Conservation (phyloP, 1,139 yeast genomes). For the Yamadazyma epiphylla region DNA sequence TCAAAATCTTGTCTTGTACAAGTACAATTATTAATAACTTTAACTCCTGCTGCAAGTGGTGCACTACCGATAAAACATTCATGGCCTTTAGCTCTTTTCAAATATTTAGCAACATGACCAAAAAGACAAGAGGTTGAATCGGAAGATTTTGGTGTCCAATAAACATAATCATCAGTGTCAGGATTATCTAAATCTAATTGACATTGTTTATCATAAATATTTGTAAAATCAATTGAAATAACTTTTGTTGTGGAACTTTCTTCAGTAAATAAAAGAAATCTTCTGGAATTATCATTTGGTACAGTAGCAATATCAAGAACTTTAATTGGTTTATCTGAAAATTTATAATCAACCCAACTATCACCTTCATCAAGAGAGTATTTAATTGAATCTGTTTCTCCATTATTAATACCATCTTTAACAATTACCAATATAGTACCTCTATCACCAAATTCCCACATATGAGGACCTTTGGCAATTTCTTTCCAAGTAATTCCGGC, state of each 20-base stretch:
- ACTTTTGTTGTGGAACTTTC: slow-evolving; percentile 16
- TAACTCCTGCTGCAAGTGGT: slow-evolving; percentile 61
- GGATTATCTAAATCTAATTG: slow-evolving; percentile 57
- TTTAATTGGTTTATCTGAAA: slow-evolving; percentile 52
- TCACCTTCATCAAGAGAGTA: slow-evolving; percentile 81
- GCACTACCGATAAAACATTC: slow-evolving; percentile 84
- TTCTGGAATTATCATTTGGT: slow-evolving; percentile 83
- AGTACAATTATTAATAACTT: slow-evolving; percentile 62
- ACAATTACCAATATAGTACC: slow-evolving; percentile 83
- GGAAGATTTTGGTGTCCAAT: slow-evolving; percentile 79
- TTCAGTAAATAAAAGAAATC: slow-evolving; percentile 44
- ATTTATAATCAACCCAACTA: slow-evolving; percentile 67
- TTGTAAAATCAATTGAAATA: slow-evolving; percentile 64
- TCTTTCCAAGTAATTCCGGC: slow-evolving; percentile 92
- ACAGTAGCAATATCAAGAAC: slow-evolving; percentile 82
- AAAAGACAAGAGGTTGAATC: slow-evolving; percentile 64
- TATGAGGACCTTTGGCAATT: slow-evolving; percentile 63
- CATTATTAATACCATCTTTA: slow-evolving; percentile 30
- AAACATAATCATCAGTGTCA: slow-evolving; percentile 70
- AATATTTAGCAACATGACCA: slow-evolving; percentile 80
- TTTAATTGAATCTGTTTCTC: slow-evolving; percentile 49
- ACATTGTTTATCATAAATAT: slow-evolving; percentile 68
- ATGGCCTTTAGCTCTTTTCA: slow-evolving; percentile 62
- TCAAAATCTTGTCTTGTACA: slow-evolving; percentile 90
- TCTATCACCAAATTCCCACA: slow-evolving; percentile 97